phyloP scores from a whole-genome alignment of 2,329 filamentous ascomycete genomes.

The Trichoderma koningii region DNA sequence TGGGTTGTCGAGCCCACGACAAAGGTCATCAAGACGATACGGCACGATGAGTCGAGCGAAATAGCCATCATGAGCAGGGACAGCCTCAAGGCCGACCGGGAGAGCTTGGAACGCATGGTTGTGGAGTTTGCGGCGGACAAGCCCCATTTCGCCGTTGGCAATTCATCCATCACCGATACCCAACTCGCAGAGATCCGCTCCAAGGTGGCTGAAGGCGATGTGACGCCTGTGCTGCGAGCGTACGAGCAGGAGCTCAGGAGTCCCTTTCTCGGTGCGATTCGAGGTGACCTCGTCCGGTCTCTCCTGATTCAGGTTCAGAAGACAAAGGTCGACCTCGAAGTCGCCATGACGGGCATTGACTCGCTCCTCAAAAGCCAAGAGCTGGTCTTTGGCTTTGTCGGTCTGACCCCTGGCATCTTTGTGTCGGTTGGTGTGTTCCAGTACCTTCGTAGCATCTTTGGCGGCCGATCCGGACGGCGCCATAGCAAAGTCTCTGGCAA shows the following conservation, averaged over 20 bases:
- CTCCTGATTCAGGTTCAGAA: conserved; percentile 97
- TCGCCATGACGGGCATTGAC: conserved; percentile 95
- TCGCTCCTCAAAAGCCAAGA: conserved; percentile 93
- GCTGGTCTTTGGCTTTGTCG: conserved; percentile 95
- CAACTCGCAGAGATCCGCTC: conserved; percentile 74
- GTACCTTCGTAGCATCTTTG: conserved; percentile 71
- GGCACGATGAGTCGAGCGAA: conserved; percentile 88
- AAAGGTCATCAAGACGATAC: conserved; percentile 86
- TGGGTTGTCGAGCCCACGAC: conserved; percentile 88
- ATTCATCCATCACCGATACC: conserved; percentile 59
- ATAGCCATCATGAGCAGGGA: conserved; percentile 96
- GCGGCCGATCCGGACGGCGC: conserved; percentile 67
- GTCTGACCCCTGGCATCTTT: conserved; percentile 88
- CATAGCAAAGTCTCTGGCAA: conserved; percentile 67
- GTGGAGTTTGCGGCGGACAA: conserved; percentile 91
- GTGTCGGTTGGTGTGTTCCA: conserved; percentile 74
- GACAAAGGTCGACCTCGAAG: conserved; percentile 96
- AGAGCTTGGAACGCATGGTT: conserved; percentile 95
- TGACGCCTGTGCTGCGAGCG: conserved; percentile 86
- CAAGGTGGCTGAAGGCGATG: conserved; percentile 86
- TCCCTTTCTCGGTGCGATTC: conserved; percentile 79
- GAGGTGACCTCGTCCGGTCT: conserved; percentile 84
- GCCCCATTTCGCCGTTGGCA: conserved; percentile 60
- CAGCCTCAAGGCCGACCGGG: conserved; percentile 84
- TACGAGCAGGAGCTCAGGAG: conserved; percentile 86